These are phyloP conservation scores for Phytophthora agathidicida DNA, from an alignment of 352 stramenopile species.

Conservation along the genomic window DNA sequence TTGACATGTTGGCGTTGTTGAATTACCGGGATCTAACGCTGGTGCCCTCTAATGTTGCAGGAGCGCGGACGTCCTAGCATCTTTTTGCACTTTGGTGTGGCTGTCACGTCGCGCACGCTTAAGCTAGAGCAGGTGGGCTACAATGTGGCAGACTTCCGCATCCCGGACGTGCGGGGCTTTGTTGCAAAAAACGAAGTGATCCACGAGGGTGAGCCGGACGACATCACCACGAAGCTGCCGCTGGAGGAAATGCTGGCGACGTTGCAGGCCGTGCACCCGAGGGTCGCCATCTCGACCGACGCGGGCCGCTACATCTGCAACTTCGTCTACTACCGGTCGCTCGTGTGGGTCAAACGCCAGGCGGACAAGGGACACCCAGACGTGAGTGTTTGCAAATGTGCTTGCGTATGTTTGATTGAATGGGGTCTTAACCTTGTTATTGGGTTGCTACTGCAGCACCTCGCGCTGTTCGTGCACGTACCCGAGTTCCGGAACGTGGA, in stretches of 20 bases:
- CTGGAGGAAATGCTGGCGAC: conserved; percentile 59
- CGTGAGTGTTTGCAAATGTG: conserved; percentile 24
- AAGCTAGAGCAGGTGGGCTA: conserved; percentile 75
- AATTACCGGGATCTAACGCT: neutral
- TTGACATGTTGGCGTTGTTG: neutral
- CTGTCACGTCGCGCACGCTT: conserved; percentile 47
- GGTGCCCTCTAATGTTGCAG: conserved; percentile 22
- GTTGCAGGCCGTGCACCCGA: conserved; percentile 39
- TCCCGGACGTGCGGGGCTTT: conserved; percentile 80
- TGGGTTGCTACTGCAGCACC: conserved; percentile 39
- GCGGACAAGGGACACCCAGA: conserved; percentile 33
- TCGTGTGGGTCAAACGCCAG: conserved; percentile 65
- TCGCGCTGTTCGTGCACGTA: conserved; percentile 81
- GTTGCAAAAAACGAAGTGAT: conserved; percentile 64
- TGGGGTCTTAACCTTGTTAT: neutral
- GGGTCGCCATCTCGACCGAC: conserved; percentile 65
- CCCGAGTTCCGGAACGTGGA: conserved; percentile 63
- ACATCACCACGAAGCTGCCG: conserved; percentile 57
- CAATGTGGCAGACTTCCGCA: conserved; percentile 82
- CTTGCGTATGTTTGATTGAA: neutral
- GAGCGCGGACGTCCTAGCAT: conserved; percentile 53
- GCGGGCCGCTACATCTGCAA: conserved; percentile 89
- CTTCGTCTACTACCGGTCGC: conserved; percentile 84
- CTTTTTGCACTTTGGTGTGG: conserved; percentile 82
- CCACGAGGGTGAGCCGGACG: conserved; percentile 43